Evolutionary conservation across 148 eudicot genomes (phyloP), one percentile per base, ranked within the genome.

Genomic region (Suaeda aralocaspica): DNA sequence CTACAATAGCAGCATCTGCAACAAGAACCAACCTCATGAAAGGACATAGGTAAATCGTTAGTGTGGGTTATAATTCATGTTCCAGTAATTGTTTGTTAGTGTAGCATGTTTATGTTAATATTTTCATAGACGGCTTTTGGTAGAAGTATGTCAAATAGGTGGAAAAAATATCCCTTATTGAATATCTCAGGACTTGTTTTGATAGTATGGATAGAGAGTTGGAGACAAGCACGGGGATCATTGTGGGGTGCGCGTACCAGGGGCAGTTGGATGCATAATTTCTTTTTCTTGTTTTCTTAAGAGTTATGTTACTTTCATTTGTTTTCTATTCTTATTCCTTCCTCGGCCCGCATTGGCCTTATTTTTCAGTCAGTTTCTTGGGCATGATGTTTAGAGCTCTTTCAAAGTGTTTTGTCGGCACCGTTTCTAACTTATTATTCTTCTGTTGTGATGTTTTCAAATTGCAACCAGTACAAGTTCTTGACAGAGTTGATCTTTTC

Each of bases 1-100:
- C 66, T 72, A 61, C 69, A 55, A 57, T 62, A 75, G 26, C 68
- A 77, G 22, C 67, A 72, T n/a, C 69, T 34, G 42, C 41, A 25
- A 62, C 53, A 70, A 30, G 72, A 34, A 30, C 39, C 75, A 34
- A 30, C 39, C 21, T 41, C 61, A 24, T n/a, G 53, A 53, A 64
- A 68, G 28, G 49, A 31, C 64, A 58, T 59, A 60, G 79, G 76
- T 72, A 72, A 75, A 31, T 63, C 0, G 9, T 39, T 31, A n/a
- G 21, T 44, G 12, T 45, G 36, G 21, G 16, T 16, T 57, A 13
- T 13, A 12, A 24, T 24, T 66, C 29, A 11, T 16, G 53, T 16
- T 48, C 57, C 68, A 66, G 18, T 66, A 2, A 9, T 26, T 46
- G 24, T 6, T 55, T 64, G 44, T 26, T 21, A 25, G 70, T 64